Base-by-base conservation (phyloP, 768 basidiomycete genomes). In the Dendrothele bispora region DNA sequence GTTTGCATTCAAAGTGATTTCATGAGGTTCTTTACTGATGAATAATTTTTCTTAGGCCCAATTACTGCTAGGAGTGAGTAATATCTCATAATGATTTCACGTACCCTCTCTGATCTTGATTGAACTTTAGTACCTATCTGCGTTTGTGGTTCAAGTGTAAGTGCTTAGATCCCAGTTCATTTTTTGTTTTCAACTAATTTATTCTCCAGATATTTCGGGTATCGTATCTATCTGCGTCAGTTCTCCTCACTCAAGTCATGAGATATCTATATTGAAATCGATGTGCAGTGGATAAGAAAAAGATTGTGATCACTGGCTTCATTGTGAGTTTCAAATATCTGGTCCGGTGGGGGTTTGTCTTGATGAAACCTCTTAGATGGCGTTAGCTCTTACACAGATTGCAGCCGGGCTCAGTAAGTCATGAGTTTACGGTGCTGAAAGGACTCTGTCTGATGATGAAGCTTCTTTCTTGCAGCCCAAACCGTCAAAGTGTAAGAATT, bases 111-210 rank as follows among this genome's bases (percentile, higher is more conserved):
- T 8, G 18, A 22, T 22, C 26, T 28, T 50, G 26, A 39, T 29
- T 17, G 12, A 4, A n/a, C 35, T 18, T 7, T 24, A 59, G 58
- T 59, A 53, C 39, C 39, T 57, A 18, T 57, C 58, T 18, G 54
- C 51, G 1, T 55, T 59, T 30, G 39, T 55, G 8, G 58, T 59
- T 4, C 58, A 59, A 41, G 43, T 57, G 58, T 55, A 28, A 50
- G 53, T 25, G 4, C 21, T 28, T 4, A 7, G 22, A 7, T 40
- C n/a, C 26, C 7, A 4, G 11, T 11, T 22, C 28, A 27, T 37
- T 29, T 24, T 17, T 30, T 26, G 22, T 14, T 29, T 35, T 12
- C 32, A n/a, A 22, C 43, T n/a, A 36, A n/a, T n/a, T n/a, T n/a
- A n/a, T n/a, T 20, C 20, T 12, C 2, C 28, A 59, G 57, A 27